phyloP scores from a whole-genome alignment of 2,329 filamentous ascomycete species.

The Amauroascus niger region DNA sequence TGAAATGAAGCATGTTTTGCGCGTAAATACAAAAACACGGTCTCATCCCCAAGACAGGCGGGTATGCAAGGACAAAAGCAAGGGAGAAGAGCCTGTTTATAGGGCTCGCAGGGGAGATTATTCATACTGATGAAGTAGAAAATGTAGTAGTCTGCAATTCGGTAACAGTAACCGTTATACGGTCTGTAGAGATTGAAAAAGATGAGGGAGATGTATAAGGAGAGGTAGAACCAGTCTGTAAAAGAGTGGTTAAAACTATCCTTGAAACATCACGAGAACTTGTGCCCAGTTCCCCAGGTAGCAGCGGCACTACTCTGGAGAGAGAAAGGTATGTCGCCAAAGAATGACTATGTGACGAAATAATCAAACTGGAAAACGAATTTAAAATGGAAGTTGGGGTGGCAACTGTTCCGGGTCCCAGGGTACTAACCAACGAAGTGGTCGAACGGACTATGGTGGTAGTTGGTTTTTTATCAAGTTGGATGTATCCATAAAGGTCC shows the following conservation, averaged over 20 bases:
- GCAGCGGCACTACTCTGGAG: conserved; percentile 3
- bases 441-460: conserved; percentile 20
- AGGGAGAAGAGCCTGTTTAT: background rate
- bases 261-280: conserved; percentile 2
- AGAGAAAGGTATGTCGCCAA: conserved; percentile 3
- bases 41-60: background rate
- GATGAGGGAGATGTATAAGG: background rate
- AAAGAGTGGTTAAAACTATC: conserved; percentile 10
- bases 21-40: background rate
- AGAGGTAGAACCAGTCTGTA: conserved; percentile 9
- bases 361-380: background rate
- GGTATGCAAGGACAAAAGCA: background rate
- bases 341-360: conserved; percentile 2
- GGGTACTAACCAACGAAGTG: conserved; percentile 17
- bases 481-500: conserved; percentile 38
- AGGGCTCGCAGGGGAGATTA: background rate
- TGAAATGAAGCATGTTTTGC: background rate
- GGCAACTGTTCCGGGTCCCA: conserved; percentile 1
- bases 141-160: conserved; percentile 5
- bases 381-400: conserved; percentile 5
- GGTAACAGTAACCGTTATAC: conserved; percentile 11
- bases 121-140: conserved; percentile 9
- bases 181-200: background rate
- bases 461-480: conserved; percentile 27
- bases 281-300: background rate